Base-by-base conservation (phyloP, 805 yeast genomes). In the Wickerhamiella vanderwaltii region DNA sequence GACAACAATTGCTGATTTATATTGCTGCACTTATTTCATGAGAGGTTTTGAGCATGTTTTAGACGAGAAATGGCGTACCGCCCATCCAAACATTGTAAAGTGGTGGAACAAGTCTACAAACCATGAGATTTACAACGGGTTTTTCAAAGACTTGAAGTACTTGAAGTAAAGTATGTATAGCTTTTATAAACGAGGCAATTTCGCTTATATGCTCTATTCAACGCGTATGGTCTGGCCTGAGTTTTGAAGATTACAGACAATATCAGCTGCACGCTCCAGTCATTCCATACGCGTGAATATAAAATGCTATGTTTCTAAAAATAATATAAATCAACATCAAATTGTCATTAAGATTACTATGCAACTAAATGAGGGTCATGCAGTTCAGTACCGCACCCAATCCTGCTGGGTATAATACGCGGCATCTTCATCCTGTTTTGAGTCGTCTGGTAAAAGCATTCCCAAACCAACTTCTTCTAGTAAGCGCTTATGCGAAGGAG, bases 401-500 rank as follows among this genome's bases (percentile, higher is more conserved):
- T 23, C 26, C 26, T 23, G 26, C 26, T 23, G 26, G 26, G 26
- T 7, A 11, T 23, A 23, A 23, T 23, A 23, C 7, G 26, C 26
- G 26, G 11, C 11, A 7, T 23, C 26, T 7, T 23, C 26, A 11
- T 23, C 26, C 26, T 23, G 26, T 23, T 23, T 23, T 23, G 26
- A 23, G 11, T 23, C 26, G 26, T 35, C 36, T 3, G 44, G 39
- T 3, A 35, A 9, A 13, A 41, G 40, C 40, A 41, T 41, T 16
- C 30, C 43, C 23, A 87, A 64, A 3, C 96, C 96, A 47, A 86
- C 88, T 59, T 88, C 97, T 51, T 88, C 97, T 71, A 87, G 72
- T 44, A 91, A 66, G 49, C 94, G 75, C 55, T 83, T 82, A 60
- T 84, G 83, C 26, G 80, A 82, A 56, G 82, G 94, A 22, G 46